A percentile compares a stretch with the other conserved stretches of the same genome.
These are phyloP conservation scores for Diplodia corticola DNA, from an alignment of 2,329 filamentous ascomycete genomes.

Conservation along the genomic window DNA sequence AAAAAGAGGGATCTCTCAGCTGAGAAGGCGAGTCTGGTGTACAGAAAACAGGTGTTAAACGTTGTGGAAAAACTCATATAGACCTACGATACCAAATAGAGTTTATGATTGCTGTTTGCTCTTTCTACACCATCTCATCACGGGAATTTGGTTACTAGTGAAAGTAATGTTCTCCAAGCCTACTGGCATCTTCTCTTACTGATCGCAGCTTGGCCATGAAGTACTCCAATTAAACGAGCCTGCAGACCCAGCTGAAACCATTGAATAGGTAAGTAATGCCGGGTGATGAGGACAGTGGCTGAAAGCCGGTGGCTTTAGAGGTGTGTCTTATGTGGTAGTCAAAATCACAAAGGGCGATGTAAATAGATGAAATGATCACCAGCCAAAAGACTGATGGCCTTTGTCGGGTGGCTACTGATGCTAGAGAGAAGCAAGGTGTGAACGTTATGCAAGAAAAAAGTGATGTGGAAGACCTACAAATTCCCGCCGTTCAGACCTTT, in stretches of 20 bases:
- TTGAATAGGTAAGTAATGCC: neutral
- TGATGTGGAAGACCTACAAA: neutral
- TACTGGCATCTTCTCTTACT: neutral
- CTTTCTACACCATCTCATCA: neutral
- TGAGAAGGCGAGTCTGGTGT: neutral
- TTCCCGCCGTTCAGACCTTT: neutral
- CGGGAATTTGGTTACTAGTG: neutral
- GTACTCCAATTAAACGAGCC: neutral
- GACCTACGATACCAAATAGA: constrained; percentile 14
- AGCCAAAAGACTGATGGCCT: neutral
- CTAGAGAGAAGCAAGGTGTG: neutral
- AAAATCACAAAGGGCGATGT: neutral
- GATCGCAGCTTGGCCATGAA: neutral
- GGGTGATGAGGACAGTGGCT: no score
- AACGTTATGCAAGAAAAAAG: neutral
- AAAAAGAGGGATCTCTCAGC: neutral
- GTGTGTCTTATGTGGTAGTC: neutral
- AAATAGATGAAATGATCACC: neutral
- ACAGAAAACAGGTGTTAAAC: neutral
- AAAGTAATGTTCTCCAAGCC: neutral
- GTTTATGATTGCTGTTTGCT: neutral
- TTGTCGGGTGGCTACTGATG: neutral
- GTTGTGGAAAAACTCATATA: neutral
- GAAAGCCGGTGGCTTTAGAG: neutral
- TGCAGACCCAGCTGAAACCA: neutral